Base-by-base conservation (phyloP, 2,329 filamentous ascomycete genomes). In the Claviceps sorghi region DNA sequence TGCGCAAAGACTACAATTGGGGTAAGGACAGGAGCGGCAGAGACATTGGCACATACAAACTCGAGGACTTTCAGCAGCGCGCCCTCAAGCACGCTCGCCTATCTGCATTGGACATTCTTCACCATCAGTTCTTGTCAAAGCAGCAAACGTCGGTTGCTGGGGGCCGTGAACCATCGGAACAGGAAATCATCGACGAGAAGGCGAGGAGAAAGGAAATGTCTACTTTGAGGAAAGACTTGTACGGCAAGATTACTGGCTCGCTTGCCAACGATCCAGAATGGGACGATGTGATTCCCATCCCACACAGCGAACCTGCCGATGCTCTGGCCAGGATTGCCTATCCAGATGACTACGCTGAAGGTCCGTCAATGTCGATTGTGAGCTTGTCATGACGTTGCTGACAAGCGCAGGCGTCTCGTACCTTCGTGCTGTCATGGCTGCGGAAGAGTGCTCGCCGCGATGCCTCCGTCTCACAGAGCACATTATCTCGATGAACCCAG, bases 261-360 rank as follows among this genome's bases (percentile, higher is more conserved):
- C 58, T 71, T 44, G 74, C 78, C 50, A 73, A 76, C 55, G 82
- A 90, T 65, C 82, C 87, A 1, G 77, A 75, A 56, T 97, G 89
- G 91, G 82, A 87, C 58, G 88, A 94, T 69, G 76, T 96, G 50
- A 73, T 80, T 50, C 90, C 90, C 21, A 84, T 97, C 52, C 82
- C 86, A 4, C 83, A 93, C 61, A 78, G 88, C 63, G 90, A 96
- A 69, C 86, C 88, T 54, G 84, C 82, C 59, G 76, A 84, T 59
- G 88, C 91, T 30, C 79, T 98, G 54, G 91, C 91, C n/a, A 81
- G 84, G 54, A 98, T 98, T 67, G 84, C 90, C 53, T 98, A 98
- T 68, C 80, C 84, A 2, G 82, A 88, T 34, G 84, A 93, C 57
- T 98, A 98, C 67, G 80, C 84, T 56, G 90, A 96, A 72, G 76